Evolutionary conservation across 148 eudicot species (phyloP).

Genomic region (Cornus controversa): DNA sequence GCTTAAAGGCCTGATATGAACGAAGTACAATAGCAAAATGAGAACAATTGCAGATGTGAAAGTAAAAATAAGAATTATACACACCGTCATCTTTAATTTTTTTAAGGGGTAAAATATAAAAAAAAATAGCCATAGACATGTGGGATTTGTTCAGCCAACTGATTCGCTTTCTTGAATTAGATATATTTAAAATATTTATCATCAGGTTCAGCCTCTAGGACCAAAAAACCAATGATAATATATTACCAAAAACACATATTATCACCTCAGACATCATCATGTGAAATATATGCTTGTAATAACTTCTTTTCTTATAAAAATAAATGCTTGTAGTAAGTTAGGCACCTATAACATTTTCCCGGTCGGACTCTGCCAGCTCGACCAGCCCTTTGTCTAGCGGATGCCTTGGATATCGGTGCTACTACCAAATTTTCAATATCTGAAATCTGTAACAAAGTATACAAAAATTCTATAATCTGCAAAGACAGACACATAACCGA

Average conservation of each 20-base stretch:
- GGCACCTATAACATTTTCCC: slow-evolving; percentile 93
- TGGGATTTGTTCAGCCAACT: too few relatives aligned
- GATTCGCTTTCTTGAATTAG: neutral
- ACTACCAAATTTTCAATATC: slow-evolving; percentile 93
- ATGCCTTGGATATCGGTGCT: slow-evolving; percentile 95
- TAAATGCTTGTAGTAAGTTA: slow-evolving; percentile 1
- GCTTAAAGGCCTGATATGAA: neutral
- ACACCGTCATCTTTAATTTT: too few relatives aligned
- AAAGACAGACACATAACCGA: neutral
- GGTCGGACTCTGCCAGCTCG: slow-evolving; percentile 97
- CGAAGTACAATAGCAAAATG: neutral
- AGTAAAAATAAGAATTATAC: too few relatives aligned
- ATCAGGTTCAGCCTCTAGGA: neutral
- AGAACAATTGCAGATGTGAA: neutral
- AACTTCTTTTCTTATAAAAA: neutral
- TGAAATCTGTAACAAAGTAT: slow-evolving; percentile 50
- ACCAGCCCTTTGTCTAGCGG: slow-evolving; percentile 97
- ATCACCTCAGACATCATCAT: slow-evolving; percentile 1
- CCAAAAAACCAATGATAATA: neutral
- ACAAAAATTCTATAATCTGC: neutral
- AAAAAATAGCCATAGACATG: too few relatives aligned
- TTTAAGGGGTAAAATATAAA: too few relatives aligned
- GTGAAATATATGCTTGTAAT: neutral
- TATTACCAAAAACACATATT: neutral
- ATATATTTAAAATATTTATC: neutral